Percentiles rank a stretch among this genome's conserved stretches.
phyloP scores from a whole-genome alignment of 495 filamentous ascomycete genomes.

The Amorphotheca resinae region DNA sequence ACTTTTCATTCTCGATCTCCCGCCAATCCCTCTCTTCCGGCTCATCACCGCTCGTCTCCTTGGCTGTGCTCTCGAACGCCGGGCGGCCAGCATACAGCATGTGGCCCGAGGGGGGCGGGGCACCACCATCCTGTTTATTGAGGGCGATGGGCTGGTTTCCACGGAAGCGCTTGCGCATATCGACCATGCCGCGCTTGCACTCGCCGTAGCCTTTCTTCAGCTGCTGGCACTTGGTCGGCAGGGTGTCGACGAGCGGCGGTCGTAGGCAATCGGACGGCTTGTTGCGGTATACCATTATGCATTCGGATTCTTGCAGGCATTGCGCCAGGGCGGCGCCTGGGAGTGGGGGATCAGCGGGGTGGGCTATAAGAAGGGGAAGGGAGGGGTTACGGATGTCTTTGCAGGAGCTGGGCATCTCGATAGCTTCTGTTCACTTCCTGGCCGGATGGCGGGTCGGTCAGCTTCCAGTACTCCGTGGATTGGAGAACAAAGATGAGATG shows the following conservation, averaged over 20 bases:
- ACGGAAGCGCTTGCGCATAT: slow-evolving; percentile 97
- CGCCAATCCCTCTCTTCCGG: slow-evolving; percentile 40
- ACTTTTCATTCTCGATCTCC: slow-evolving; percentile 43
- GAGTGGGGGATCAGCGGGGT: neutral
- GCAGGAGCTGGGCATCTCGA: slow-evolving; percentile 86
- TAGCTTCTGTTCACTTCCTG: neutral
- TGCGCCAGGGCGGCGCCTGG: slow-evolving; percentile 78
- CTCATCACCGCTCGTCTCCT: slow-evolving; percentile 38
- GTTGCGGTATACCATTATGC: slow-evolving; percentile 83
- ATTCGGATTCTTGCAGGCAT: slow-evolving; percentile 92
- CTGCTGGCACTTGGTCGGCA: slow-evolving; percentile 84
- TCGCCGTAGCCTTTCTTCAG: slow-evolving; percentile 83
- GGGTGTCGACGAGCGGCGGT: slow-evolving; percentile 57
- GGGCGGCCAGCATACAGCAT: slow-evolving; percentile 74
- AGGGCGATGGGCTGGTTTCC: slow-evolving; percentile 81
- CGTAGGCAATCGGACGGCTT: slow-evolving; percentile 78
- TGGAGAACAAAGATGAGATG: neutral
- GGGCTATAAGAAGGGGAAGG: slow-evolving; percentile 6
- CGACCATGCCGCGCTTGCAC: slow-evolving; percentile 91
- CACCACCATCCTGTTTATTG: slow-evolving; percentile 46
- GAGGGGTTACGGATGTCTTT: slow-evolving; percentile 74
- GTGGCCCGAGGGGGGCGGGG: slow-evolving; percentile 35
- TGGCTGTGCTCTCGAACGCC: slow-evolving; percentile 45
- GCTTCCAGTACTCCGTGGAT: neutral
- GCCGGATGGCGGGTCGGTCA: too few species aligned